Base-by-base conservation (phyloP, 805 yeast species). In the Candida caryicola region DNA sequence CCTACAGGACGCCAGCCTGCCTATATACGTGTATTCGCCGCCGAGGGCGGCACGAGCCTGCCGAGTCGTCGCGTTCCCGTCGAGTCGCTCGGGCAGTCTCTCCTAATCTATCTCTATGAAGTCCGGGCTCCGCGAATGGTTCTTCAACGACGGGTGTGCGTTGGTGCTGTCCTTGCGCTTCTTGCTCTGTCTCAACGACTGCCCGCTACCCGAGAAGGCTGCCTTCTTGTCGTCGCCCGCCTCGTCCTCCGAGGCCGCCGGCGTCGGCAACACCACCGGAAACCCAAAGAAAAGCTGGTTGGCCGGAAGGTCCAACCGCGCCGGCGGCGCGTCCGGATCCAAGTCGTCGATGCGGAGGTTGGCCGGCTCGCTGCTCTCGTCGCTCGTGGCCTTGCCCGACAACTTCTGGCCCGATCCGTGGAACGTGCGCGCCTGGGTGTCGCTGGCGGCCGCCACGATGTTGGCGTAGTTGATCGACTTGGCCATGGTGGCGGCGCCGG, bases 241-340 rank as follows among this genome's bases (percentile, higher is more conserved):
- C 3, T 54, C 56, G 23, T 49, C 59, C 17, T 50, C 50, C 10
- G 25, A 17, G 13, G 39, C 52, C 33, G 62, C 65, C 3, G 60
- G 62, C 1, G 59, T 54, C 2, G 74, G 73, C 35, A 66, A 74
- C 14, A 71, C 69, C 4, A 84, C 76, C 0, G 98, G 97, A 57
- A 82, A 93, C 1, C 99, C 99, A 59, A 93, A 90, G 55, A 93
- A 93, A 10, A 93, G 69, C 59, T 88, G 91, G 17, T 95, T 95
- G 28, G 76, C 83, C 0, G 96, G 95, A 29, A 93, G 65, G 4
- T 69, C 62, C 39, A 93, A 65, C 7, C 89, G 85, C 2, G 79
- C 85, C 0, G 95, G 85, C 4, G 79, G 76, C 0, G 83, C 85
- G 36, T 74, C 64, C 5, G 79, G 65, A 39, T 75, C 76, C 29